These are phyloP conservation scores for Colletotrichum cereale DNA, from an alignment of 2,329 filamentous ascomycete species.

Conservation along the genomic window DNA sequence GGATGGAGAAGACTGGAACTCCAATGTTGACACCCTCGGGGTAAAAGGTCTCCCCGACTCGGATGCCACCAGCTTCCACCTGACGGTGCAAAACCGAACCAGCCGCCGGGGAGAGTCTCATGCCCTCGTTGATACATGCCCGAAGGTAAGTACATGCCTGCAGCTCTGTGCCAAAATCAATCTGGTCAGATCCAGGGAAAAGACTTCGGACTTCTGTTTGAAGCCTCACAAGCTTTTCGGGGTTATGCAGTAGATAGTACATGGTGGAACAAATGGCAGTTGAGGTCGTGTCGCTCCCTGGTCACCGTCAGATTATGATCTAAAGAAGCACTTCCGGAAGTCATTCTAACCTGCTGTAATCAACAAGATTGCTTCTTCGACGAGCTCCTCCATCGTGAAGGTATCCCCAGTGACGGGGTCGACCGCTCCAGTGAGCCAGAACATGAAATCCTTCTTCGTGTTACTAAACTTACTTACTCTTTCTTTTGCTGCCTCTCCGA, in stretches of 20 bases:
- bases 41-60: constrained; percentile 1
- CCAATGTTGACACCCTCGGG: constrained; percentile 22
- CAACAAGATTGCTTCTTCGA: constrained; percentile 26
- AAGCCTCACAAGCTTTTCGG: constrained; percentile 11
- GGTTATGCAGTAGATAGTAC: constrained; percentile 15
- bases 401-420: constrained; percentile 6
- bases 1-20: constrained; percentile 24
- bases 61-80: constrained; percentile 13
- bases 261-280: constrained; percentile 24
- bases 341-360: constrained; percentile 20
- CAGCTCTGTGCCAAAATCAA: constrained; percentile 13
- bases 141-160: constrained; percentile 28
- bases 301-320: background rate
- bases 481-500: constrained; percentile 1
- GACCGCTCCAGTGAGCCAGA: constrained; percentile 25
- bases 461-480: constrained; percentile 18
- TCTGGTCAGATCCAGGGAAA: constrained; percentile 4
- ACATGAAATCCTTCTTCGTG: constrained; percentile 28
- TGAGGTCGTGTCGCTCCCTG: constrained; percentile 26
- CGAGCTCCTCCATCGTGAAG: constrained; percentile 27
- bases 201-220: constrained; percentile 3
- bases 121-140: constrained; percentile 21
- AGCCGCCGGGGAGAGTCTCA: constrained; percentile 14
- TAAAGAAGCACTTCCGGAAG: background rate
- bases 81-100: constrained; percentile 20